Percentiles rank a stretch among this genome's conserved stretches.
These are phyloP conservation scores for Colletotrichum brevisporum DNA, from an alignment of 2,329 filamentous ascomycete genomes.

Conservation along the genomic window DNA sequence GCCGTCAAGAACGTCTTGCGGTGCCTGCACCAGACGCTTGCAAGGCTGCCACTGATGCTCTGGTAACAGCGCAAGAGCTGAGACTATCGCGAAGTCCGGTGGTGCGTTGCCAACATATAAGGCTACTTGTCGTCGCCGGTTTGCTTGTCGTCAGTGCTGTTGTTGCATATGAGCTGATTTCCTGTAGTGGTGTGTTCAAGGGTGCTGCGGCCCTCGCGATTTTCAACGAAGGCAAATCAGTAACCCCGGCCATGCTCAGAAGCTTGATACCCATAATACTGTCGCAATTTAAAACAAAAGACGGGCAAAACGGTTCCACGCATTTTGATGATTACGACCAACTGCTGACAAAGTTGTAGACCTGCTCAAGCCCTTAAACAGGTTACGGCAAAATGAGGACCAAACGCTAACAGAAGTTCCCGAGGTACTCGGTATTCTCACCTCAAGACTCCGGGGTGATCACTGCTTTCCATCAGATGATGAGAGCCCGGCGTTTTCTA, in stretches of 20 bases:
- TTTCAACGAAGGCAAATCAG: constrained; percentile 30
- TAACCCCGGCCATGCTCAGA: too few species aligned
- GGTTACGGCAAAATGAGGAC: constrained; percentile 44
- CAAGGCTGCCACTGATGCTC: constrained; percentile 15
- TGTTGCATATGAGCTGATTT: neutral
- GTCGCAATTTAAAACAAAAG: too few species aligned
- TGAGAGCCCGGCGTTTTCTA: constrained; percentile 20
- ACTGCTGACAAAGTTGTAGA: constrained; percentile 37
- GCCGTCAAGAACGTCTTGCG: neutral
- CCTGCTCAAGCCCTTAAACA: constrained; percentile 44
- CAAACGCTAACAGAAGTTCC: constrained; percentile 45
- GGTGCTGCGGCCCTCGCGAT: constrained; percentile 14
- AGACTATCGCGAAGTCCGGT: constrained; percentile 23
- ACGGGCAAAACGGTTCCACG: too few species aligned
- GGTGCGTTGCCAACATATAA: constrained; percentile 46
- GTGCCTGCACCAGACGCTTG: neutral
- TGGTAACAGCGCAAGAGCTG: constrained; percentile 51
- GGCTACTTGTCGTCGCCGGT: constrained; percentile 62
- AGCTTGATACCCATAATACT: too few species aligned
- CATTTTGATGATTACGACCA: too few species aligned
- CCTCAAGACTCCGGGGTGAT: constrained; percentile 9
- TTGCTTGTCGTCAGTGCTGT: constrained; percentile 42
- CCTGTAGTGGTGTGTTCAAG: constrained; percentile 14
- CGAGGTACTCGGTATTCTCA: neutral
- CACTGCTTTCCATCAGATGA: constrained; percentile 1